A percentile compares a stretch with the other conserved stretches of the same genome.
These are phyloP conservation scores for Verticillium dahliae DNA, from an alignment of 2,329 filamentous ascomycete genomes.

Conservation along the genomic window DNA sequence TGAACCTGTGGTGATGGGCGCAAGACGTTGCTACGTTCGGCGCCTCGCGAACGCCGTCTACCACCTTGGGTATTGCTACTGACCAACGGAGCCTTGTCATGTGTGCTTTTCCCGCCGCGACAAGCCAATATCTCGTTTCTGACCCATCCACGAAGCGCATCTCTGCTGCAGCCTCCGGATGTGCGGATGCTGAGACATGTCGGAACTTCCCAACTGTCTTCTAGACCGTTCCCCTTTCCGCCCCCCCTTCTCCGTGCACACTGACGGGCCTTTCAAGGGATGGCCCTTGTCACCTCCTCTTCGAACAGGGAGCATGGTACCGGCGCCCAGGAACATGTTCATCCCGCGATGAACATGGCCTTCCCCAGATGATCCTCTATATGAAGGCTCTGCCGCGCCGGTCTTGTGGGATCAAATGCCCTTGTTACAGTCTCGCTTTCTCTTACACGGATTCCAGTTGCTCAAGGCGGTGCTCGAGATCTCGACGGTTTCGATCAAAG, in stretches of 20 bases:
- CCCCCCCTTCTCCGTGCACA: background rate
- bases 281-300: background rate
- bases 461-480: background rate
- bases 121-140: background rate
- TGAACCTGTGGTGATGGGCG: background rate
- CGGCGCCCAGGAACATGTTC: background rate
- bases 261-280: background rate
- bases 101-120: background rate
- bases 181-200: background rate
- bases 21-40: background rate
- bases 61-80: background rate
- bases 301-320: background rate
- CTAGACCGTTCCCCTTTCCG: background rate
- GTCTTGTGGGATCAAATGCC: background rate
- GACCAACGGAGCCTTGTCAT: background rate
- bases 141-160: background rate
- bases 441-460: background rate
- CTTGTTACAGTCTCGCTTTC: background rate
- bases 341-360: background rate
- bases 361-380: background rate
- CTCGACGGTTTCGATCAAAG: slow-evolving; percentile 13
- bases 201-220: background rate
- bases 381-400: background rate
- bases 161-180: background rate
- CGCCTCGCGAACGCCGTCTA: background rate